Evolutionary conservation across 139 green algal species (phyloP).

Genomic region (Astrephomene gubernaculifera): DNA sequence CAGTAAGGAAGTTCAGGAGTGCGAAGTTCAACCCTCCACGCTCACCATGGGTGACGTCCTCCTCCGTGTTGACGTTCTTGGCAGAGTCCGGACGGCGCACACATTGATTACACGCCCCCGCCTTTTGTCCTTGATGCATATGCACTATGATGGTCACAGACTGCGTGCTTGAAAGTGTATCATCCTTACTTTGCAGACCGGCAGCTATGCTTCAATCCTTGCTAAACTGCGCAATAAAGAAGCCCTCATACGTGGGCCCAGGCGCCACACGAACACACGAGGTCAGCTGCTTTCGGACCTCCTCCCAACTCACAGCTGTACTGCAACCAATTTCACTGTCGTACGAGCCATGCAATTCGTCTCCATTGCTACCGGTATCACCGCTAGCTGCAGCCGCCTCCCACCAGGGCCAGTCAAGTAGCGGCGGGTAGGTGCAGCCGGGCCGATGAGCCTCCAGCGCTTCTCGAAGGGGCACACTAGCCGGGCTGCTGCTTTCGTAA

Average conservation of each 20-base stretch:
- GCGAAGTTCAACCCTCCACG: too few relatives aligned
- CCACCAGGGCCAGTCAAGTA: conserved; percentile 12
- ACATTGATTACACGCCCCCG: too few relatives aligned
- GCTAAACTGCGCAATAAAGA: conserved; percentile 14
- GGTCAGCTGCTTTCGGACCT: background rate
- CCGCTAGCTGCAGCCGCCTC: background rate
- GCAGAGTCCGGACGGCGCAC: too few relatives aligned
- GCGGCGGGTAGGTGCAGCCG: background rate
- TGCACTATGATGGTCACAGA: too few relatives aligned
- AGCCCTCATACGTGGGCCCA: conserved; percentile 24
- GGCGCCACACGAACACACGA: conserved; percentile 19
- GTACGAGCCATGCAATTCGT: background rate
- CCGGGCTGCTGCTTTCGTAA: background rate
- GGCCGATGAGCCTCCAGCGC: conserved; percentile 21
- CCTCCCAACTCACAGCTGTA: background rate
- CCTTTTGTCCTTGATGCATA: too few relatives aligned
- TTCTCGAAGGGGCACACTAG: background rate
- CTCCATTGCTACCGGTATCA: background rate
- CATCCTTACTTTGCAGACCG: too few relatives aligned
- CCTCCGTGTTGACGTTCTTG: too few relatives aligned
- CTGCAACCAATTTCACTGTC: too few relatives aligned
- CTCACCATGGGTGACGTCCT: too few relatives aligned
- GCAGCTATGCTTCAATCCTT: too few relatives aligned
- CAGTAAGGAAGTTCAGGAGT: too few relatives aligned
- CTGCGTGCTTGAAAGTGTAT: too few relatives aligned